Conservation (phyloP, 2,329 filamentous ascomycete species). For the Fusarium avenaceum region DNA sequence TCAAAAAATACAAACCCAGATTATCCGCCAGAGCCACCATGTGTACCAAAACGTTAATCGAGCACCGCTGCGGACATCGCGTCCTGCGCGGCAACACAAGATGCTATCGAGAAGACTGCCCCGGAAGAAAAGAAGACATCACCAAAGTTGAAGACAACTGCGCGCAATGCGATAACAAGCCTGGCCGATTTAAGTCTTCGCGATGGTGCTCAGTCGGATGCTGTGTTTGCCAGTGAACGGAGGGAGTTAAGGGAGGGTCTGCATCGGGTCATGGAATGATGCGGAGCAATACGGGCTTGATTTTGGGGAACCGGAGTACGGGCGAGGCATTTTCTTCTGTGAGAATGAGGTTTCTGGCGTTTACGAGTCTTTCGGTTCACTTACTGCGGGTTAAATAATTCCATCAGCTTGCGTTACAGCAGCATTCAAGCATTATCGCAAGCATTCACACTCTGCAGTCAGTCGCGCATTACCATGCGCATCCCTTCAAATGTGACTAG, state of each 20-base stretch:
- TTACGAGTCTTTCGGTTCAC: background rate
- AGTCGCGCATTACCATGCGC: background rate
- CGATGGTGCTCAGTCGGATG: constrained; percentile 57
- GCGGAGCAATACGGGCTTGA: constrained; percentile 15
- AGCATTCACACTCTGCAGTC: background rate
- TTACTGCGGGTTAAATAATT: background rate
- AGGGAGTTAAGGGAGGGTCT: background rate
- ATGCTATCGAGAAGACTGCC: constrained; percentile 53
- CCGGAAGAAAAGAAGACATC: constrained; percentile 51
- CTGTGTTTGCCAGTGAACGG: constrained; percentile 48
- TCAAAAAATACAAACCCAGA: constrained; percentile 8
- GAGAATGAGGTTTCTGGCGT: constrained; percentile 10
- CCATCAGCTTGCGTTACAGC: background rate
- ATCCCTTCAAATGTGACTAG: background rate
- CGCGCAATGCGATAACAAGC: constrained; percentile 53
- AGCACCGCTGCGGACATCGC: constrained; percentile 56
- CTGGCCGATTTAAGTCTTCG: constrained; percentile 49
- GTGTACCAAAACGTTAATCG: constrained; percentile 53
- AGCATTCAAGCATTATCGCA: background rate
- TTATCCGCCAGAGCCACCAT: constrained; percentile 40
- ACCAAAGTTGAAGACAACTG: constrained; percentile 52
- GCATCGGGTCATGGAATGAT: constrained; percentile 11
- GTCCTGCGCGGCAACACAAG: constrained; percentile 54
- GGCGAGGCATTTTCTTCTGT: constrained; percentile 10
- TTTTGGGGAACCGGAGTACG: constrained; percentile 23